Conservation (phyloP, 2,329 filamentous ascomycete genomes). For the Cytospora schulzeri region DNA sequence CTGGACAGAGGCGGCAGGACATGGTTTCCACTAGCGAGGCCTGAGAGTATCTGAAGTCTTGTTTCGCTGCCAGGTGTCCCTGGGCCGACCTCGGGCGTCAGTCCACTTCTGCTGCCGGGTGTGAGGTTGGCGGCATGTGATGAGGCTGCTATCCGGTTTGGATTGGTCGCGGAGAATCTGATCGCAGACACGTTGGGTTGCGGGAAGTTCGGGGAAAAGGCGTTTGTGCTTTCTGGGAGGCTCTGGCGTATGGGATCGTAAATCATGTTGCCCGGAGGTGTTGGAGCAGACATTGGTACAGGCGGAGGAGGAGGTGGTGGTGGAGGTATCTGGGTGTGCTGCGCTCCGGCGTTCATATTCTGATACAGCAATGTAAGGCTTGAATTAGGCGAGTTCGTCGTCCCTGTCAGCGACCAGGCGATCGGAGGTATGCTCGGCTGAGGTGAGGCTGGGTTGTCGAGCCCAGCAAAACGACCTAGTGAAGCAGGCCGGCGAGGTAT, state of each 20-base stretch:
- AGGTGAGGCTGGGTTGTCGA: constrained; percentile 48
- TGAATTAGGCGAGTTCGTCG: constrained; percentile 81
- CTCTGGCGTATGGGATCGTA: constrained; percentile 63
- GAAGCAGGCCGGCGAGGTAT: constrained; percentile 48
- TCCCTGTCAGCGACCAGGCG: constrained; percentile 86
- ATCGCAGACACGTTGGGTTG: constrained; percentile 52
- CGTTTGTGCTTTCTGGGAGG: constrained; percentile 49
- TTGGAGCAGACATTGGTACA: constrained; percentile 35
- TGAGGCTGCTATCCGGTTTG: constrained; percentile 33
- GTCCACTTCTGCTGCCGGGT: constrained; percentile 26
- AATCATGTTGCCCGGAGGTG: constrained; percentile 59
- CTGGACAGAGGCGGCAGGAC: constrained; percentile 26
- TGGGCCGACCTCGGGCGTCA: constrained; percentile 37
- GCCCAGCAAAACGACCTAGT: constrained; percentile 46
- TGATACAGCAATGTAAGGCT: constrained; percentile 82
- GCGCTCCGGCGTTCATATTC: constrained; percentile 46
- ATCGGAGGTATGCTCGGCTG: constrained; percentile 58
- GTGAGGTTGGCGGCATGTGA: constrained; percentile 24
- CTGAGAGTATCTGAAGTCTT: constrained; percentile 33
- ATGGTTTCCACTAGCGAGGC: constrained; percentile 30
- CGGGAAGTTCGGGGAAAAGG: constrained; percentile 53
- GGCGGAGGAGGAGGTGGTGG: constrained; percentile 21
- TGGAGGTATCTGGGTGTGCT: constrained; percentile 30
- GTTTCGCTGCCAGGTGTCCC: constrained; percentile 35
- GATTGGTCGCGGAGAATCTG: constrained; percentile 45